Base-by-base conservation (phyloP, 2,329 filamentous ascomycete genomes). In the Fusarium proliferatum region DNA sequence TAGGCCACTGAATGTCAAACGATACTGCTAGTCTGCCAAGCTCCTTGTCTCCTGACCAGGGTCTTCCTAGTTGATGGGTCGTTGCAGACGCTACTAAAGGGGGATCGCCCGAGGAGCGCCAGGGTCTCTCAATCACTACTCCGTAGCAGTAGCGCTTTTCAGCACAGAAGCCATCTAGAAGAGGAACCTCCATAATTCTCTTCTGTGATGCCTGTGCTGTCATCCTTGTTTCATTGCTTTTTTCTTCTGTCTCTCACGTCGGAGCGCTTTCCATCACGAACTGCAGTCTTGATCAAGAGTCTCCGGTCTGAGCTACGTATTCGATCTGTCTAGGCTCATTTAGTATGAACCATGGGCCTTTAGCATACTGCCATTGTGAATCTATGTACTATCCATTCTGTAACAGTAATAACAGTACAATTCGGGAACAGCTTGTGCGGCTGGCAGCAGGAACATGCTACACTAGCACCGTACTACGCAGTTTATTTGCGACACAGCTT, bases 161-260 rank as follows among this genome's bases (percentile, higher is more conserved):
- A 49, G 72, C 59, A 76, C 55, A 72, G 74, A 78, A 77, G 67
- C 61, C 64, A 71, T 77, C 76, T 78, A 78, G 76, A 78, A 78
- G 69, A 55, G 66, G 46, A 53, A 61, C 46, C 65, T 66, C 34
- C 55, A 64, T 67, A 16, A 61, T 70, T 61, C 21, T 43, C 23
- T 56, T 33, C n/a, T 41, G 53, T 45, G 55, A 36, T 67, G 21
- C 53, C 30, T 49, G 64, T 69, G 68, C 61, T 49, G 38, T 51
- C 23, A 59, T 49, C 64, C 61, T 52, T 69, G 55, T 66, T 61
- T 70, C 60, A 39, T 74, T 76, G 60, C 71, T 72, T 76, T 74
- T 77, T 55, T 36, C 28, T 74, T 77, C 55, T 64, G 67, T 73
- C 70, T 77, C 48, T 36, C 36, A 51, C 23, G 51, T 52, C 66